phyloP scores from a whole-genome alignment of 768 basidiomycete genomes.

The Boletus rubroflammeus region DNA sequence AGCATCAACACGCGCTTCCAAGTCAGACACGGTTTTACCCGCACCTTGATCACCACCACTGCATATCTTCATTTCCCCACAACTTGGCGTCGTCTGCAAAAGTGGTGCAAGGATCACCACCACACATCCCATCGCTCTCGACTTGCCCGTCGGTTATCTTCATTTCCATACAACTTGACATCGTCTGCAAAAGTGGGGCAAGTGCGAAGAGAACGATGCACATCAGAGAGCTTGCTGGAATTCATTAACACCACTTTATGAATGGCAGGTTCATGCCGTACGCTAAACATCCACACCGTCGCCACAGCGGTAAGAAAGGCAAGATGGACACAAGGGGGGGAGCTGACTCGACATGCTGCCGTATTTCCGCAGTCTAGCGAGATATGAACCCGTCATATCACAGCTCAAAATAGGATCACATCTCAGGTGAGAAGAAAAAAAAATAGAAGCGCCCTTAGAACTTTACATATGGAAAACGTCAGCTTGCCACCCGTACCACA shows the following conservation, averaged over 20 bases:
- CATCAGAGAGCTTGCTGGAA: background rate
- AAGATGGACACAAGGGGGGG: background rate
- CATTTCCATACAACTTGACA: background rate
- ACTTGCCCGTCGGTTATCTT: background rate
- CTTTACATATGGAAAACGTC: conserved; percentile 11
- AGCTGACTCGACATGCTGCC: conserved; percentile 7
- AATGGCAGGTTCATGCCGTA: background rate
- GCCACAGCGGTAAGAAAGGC: background rate
- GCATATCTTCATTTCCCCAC: too few relatives aligned
- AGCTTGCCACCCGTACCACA: conserved; percentile 6
- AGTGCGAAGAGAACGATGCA: background rate
- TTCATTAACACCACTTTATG: background rate
- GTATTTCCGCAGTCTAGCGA: conserved; percentile 1
- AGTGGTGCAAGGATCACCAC: too few relatives aligned
- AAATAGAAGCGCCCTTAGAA: conserved; percentile 1
- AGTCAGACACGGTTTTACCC: background rate
- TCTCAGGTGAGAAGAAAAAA: conserved; percentile 10
- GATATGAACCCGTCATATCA: conserved; percentile 11
- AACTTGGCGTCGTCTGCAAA: too few relatives aligned
- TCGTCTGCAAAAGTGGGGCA: background rate
- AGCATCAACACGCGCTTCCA: conserved; percentile 9
- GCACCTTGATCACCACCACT: conserved; percentile 4
- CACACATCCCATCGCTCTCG: background rate
- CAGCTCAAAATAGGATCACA: conserved; percentile 7
- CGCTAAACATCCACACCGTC: background rate